Base-by-base conservation (phyloP, 1,139 yeast genomes). In the Scheffersomyces cryptocercus region DNA sequence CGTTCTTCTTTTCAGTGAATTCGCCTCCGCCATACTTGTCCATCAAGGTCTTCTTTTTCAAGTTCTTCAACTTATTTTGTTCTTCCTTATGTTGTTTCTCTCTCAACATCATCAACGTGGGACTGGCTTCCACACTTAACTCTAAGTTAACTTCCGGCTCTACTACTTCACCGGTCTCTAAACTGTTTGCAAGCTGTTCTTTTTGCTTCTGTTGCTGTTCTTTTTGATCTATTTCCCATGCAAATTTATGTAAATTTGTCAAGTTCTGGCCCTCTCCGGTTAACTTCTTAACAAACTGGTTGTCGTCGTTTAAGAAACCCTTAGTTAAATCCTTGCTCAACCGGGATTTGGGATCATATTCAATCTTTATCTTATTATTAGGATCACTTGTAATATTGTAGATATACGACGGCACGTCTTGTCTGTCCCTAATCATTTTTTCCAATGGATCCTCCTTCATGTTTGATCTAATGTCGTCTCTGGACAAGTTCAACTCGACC, bases 261-360 rank as follows among this genome's bases (percentile, higher is more conserved):
- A 78, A 72, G 38, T 75, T 75, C 14, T 63, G 59, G 2, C 83
- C 84, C 42, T 82, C 83, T 5, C 80, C 82, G 7, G 73, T 70
- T 24, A 73, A 58, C 46, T 75, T 70, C 29, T 77, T 69, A 2
- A 81, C 83, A 61, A 83, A 85, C 44, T 75, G 75, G 16, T 77
- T 75, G 12, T 68, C 63, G 34, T 79, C 82, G 51, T 78, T 75
- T 32, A 76, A 55, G 38, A 73, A 68, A 3, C 82, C 83, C n/a
- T 67, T 66, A 13, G 66, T 61, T 6, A 70, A 65, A 51, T 76
- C 78, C 46, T 74, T 67, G 33, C 77, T 66, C 4, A 76, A 69
- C 41, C 86, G 62, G 3, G 84, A 73, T 51, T 81, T 81, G 2
- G 88, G 87, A 52, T 82, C 81, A 54, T 78, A 80, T 15, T 70